Percentiles rank a stretch among this genome's conserved stretches.
These are phyloP conservation scores for Coniella lustricola DNA, from an alignment of 2,329 filamentous ascomycete species.

Conservation along the genomic window DNA sequence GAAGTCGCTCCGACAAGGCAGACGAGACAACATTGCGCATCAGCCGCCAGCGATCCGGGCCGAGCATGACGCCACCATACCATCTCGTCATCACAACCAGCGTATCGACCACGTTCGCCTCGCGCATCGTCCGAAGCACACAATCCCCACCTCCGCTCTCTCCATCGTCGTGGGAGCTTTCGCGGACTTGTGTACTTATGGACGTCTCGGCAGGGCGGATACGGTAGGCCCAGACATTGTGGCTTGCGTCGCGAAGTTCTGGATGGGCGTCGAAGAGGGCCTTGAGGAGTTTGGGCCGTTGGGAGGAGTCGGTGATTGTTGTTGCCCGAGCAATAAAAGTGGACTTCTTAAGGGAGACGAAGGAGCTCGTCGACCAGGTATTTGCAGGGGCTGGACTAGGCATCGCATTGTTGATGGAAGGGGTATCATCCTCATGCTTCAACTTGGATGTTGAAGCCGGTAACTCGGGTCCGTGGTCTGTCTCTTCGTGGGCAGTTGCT, in stretches of 20 bases:
- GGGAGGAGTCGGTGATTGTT: conserved; percentile 29
- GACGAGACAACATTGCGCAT: conserved; percentile 52
- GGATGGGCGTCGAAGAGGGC: conserved; percentile 42
- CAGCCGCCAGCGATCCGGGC: conserved; percentile 54
- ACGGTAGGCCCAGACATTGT: conserved; percentile 53
- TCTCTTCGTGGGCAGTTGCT: conserved; percentile 10
- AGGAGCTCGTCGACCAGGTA: conserved; percentile 45
- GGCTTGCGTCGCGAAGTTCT: conserved; percentile 45
- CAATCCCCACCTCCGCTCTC: conserved; percentile 53
- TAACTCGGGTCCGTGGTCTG: conserved; percentile 5
- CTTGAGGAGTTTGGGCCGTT: conserved; percentile 37
- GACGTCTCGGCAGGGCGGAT: conserved; percentile 26
- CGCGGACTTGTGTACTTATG: conserved; percentile 33
- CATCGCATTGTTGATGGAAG: conserved; percentile 15
- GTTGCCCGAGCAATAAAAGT: conserved; percentile 51
- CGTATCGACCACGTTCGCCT: conserved; percentile 42
- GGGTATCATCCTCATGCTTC: conserved; percentile 17
- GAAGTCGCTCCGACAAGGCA: conserved; percentile 44
- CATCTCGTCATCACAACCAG: conserved; percentile 54
- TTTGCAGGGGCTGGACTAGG: conserved; percentile 19
- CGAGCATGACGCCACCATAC: conserved; percentile 56
- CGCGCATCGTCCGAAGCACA: conserved; percentile 46
- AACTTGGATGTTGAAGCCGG: conserved; percentile 15
- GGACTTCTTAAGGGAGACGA: conserved; percentile 45
- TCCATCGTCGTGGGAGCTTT: conserved; percentile 54